Evolutionary conservation across 306 rosid genomes (phyloP).

Genomic region (Prunus kanzakura): DNA sequence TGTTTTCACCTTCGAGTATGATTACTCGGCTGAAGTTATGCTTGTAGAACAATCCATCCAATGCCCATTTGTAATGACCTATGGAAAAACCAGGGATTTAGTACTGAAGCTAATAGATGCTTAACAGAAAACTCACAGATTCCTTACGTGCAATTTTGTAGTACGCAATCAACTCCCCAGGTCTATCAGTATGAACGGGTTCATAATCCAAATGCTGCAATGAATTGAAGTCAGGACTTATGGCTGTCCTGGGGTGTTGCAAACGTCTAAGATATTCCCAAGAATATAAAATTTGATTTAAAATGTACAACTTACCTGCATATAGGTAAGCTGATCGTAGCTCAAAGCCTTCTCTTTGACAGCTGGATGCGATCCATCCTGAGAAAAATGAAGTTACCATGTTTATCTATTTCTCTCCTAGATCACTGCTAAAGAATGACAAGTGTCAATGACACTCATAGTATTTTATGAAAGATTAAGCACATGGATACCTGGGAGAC

Average conservation of each 20-base stretch:
- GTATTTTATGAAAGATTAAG: background rate
- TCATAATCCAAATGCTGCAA: conserved; percentile 87
- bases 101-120: background rate
- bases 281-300: background rate
- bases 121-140: background rate
- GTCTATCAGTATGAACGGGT: conserved; percentile 63
- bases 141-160: conserved; percentile 87
- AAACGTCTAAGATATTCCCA: background rate
- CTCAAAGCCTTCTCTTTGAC: conserved; percentile 82
- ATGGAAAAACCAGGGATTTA: conserved; percentile 20
- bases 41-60: conserved; percentile 79
- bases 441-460: background rate
- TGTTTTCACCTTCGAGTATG: conserved; percentile 87
- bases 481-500: conserved; percentile 80
- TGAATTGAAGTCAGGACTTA: conserved; percentile 28
- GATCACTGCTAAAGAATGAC: conserved; percentile 25
- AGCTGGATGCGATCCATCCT: conserved; percentile 78
- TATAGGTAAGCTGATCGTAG: conserved; percentile 69
- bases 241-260: background rate
- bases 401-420: conserved; percentile 13
- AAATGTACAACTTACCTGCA: conserved; percentile 64
- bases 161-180: conserved; percentile 93
- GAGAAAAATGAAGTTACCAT: conserved; percentile 19
- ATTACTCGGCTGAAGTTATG: conserved; percentile 75
- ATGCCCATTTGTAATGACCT: conserved; percentile 99